A percentile compares a stretch with the other conserved stretches of the same genome.
These are phyloP conservation scores for Mortierella sp. DNA, from an alignment of 371 early-diverging fungal genomes.

Conservation along the genomic window DNA sequence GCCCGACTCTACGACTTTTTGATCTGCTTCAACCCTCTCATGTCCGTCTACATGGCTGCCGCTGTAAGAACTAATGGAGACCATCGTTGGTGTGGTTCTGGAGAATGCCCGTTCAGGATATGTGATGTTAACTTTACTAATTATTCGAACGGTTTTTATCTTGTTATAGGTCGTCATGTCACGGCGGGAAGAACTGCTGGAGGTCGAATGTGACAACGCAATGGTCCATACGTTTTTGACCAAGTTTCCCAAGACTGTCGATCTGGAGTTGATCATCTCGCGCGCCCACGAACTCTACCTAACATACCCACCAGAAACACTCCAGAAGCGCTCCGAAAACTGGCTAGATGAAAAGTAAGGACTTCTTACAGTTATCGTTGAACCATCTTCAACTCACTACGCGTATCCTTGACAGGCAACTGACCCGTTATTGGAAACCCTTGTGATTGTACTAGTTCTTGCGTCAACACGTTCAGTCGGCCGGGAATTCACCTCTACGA, in stretches of 20 bases:
- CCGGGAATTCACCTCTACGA: conserved; percentile 28
- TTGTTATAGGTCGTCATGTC: conserved; percentile 64
- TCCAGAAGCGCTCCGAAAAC: conserved; percentile 60
- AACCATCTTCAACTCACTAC: background rate
- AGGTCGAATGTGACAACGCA: conserved; percentile 65
- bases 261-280: conserved; percentile 60
- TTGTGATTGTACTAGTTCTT: conserved; percentile 15
- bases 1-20: conserved; percentile 84
- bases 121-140: too few relatives aligned
- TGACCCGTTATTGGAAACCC: background rate
- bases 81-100: background rate
- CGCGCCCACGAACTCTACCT: conserved; percentile 60
- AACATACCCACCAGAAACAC: conserved; percentile 58
- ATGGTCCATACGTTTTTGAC: conserved; percentile 69
- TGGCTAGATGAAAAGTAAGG: conserved; percentile 60
- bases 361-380: conserved; percentile 6
- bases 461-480: conserved; percentile 47
- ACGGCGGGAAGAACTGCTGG: conserved; percentile 61
- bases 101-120: too few relatives aligned
- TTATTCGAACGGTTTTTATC: background rate
- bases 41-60: conserved; percentile 81
- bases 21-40: conserved; percentile 77
- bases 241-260: conserved; percentile 66
- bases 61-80: conserved; percentile 57
- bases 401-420: background rate